Evolutionary conservation across 108 stramenopile genomes (phyloP), one percentile per base, ranked within the genome.

Genomic region (Schizochytrium sp.): DNA sequence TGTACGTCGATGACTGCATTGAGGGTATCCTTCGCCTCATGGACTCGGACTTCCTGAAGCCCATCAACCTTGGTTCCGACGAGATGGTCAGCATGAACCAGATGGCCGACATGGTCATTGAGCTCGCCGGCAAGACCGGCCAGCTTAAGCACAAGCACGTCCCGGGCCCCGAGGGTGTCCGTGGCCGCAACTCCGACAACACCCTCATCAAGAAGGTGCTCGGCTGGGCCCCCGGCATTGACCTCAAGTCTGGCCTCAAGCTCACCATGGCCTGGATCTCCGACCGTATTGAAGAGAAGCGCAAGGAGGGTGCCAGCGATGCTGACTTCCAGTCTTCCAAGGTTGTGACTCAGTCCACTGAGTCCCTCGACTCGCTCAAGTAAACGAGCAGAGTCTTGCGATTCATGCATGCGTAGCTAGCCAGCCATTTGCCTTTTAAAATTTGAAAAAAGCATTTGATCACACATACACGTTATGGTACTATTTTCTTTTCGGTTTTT

Each of bases 1-100:
- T 98, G 93, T 99, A 93, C 93, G 97, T 99, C 90, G 98, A 99
- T 90, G 98, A 99, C 92, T 99, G 98, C 90, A 97, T 99, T 25
- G 97, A 98, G 92, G 98, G 98, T 28, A 95, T 97, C 41, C 91
- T 98, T 43, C 93, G 97, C 55, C 95, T 99, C 91, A 99, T 97
- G 93, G 96, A 97, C 88, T 95, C 95, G 12, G 97, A 98, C 88
- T 98, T 97, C 87, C 92, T 91, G 19, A 95, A 96, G 43, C 98
- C 98, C 57, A 95, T 99, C 90, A 99, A 99, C 89, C 89, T 99
- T 21, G 98, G 98, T 57, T 95, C 96, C 6, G 98, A 97, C 72
- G 97, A 98, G 90, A 99, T 99, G 98, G 96, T 99, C 60, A 94
- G 95, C 89, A 98, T 97, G 97, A 97, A 96, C 60, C 95, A 97